Evolutionary conservation across 2,329 filamentous ascomycete genomes (phyloP).

Genomic region (Myriosclerotinia scirpicola): DNA sequence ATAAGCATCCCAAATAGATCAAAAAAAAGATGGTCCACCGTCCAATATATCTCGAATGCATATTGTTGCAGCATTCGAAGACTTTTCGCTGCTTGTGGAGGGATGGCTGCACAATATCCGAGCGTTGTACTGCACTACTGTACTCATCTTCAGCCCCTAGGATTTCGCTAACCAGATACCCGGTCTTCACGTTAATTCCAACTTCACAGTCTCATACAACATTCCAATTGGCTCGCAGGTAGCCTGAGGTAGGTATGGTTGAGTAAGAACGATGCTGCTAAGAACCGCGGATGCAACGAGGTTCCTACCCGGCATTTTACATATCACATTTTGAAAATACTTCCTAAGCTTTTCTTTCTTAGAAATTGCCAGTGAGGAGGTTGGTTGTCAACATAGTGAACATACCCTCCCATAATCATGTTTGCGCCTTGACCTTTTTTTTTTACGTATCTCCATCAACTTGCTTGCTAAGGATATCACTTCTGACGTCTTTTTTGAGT

Average conservation of each 20-base stretch:
- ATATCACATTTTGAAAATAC: neutral
- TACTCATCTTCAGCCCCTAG: neutral
- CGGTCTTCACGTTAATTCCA: neutral
- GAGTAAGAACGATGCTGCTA: neutral
- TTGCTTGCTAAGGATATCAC: neutral
- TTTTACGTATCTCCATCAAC: neutral
- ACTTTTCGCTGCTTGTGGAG: neutral
- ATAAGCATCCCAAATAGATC: neutral
- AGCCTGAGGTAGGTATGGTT: too few relatives aligned
- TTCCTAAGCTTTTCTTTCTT: neutral
- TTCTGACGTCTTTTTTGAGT: neutral
- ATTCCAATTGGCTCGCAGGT: neutral
- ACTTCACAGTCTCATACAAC: neutral
- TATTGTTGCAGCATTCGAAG: neutral
- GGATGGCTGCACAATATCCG: conserved; percentile 6
- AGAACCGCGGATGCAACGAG: neutral
- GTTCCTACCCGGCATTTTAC: too few relatives aligned
- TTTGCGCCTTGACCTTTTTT: conserved; percentile 15
- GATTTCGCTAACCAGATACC: conserved; percentile 7
- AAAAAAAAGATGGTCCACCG: neutral
- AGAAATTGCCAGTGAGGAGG: neutral
- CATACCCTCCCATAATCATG: neutral
- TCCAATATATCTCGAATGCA: neutral
- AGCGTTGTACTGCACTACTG: conserved; percentile 2
- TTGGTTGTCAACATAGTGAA: neutral